A percentile compares a stretch with the other conserved stretches of the same genome.
Conservation (phyloP, 108 stramenopile species). For the Asterionellopsis glacialis region DNA sequence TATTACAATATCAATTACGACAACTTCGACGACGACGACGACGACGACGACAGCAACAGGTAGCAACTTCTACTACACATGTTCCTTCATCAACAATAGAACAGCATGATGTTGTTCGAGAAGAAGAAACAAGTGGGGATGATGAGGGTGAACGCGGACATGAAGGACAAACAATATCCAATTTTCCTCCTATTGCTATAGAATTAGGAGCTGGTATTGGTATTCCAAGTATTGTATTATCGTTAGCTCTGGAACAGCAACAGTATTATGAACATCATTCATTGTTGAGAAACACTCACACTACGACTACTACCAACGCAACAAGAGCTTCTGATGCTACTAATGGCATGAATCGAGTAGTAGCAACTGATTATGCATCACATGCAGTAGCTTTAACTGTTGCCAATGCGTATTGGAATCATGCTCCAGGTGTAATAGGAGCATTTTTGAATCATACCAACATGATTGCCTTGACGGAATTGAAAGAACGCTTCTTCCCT, state of each 20-base stretch:
- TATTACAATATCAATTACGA: background rate
- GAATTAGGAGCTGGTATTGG: constrained; percentile 59
- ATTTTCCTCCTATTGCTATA: constrained; percentile 13
- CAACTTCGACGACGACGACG: too few relatives aligned
- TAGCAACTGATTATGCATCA: constrained; percentile 26
- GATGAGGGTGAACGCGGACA: too few relatives aligned
- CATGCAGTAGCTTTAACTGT: constrained; percentile 26
- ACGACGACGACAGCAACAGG: too few relatives aligned
- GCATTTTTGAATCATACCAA: constrained; percentile 15
- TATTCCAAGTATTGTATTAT: constrained; percentile 43
- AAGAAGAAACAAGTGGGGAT: too few relatives aligned
- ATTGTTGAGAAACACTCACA: too few relatives aligned
- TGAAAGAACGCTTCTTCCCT: constrained; percentile 13
- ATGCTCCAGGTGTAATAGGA: constrained; percentile 1
- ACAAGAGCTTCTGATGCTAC: too few relatives aligned
- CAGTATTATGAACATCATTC: background rate
- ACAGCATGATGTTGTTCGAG: too few relatives aligned
- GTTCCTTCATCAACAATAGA: too few relatives aligned
- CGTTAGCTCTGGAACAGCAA: constrained; percentile 1
- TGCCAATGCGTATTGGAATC: constrained; percentile 21
- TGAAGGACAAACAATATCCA: background rate
- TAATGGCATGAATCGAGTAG: constrained; percentile 4
- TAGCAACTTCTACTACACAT: too few relatives aligned
- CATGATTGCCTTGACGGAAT: constrained; percentile 14
- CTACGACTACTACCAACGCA: too few relatives aligned